A percentile compares a stretch with the other conserved stretches of the same genome.
Conservation (phyloP, 2,329 filamentous ascomycete species). For the Exophiala spinifera region DNA sequence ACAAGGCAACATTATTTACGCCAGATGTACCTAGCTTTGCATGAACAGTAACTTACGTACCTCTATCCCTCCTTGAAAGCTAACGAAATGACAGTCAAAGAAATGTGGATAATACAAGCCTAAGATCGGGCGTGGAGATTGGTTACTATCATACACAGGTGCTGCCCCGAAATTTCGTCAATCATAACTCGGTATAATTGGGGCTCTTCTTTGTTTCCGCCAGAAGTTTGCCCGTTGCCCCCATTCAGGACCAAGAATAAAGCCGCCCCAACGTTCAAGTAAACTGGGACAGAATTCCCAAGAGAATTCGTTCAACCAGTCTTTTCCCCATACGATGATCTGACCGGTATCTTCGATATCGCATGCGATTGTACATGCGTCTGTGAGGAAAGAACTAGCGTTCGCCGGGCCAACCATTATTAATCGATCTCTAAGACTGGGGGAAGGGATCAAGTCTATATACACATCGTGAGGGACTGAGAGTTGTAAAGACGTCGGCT, state of each 20-base stretch:
- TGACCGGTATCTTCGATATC: conserved; percentile 40
- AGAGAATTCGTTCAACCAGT: conserved; percentile 41
- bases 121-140: too few species aligned
- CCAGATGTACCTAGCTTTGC: not conserved
- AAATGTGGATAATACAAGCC: too few species aligned
- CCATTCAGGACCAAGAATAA: conserved; percentile 40
- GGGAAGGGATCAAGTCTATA: conserved; percentile 44
- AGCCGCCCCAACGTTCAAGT: conserved; percentile 40
- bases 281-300: conserved; percentile 43
- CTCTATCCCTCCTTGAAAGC: too few species aligned
- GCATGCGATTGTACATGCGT: conserved; percentile 38
- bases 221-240: conserved; percentile 42
- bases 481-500: conserved; percentile 41
- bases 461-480: conserved; percentile 41
- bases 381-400: conserved; percentile 37
- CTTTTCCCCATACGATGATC: conserved; percentile 43
- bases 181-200: conserved; percentile 35
- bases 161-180: conserved; percentile 9
- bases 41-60: not conserved
- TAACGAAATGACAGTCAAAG: too few species aligned
- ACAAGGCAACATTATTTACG: not conserved
- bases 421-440: conserved; percentile 39
- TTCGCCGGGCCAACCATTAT: conserved; percentile 36
- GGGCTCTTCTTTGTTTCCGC: conserved; percentile 39
- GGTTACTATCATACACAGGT: too few species aligned